Evolutionary conservation across 176 grass and related monocot species (phyloP).

Genomic region (Calamus simplicifolius): DNA sequence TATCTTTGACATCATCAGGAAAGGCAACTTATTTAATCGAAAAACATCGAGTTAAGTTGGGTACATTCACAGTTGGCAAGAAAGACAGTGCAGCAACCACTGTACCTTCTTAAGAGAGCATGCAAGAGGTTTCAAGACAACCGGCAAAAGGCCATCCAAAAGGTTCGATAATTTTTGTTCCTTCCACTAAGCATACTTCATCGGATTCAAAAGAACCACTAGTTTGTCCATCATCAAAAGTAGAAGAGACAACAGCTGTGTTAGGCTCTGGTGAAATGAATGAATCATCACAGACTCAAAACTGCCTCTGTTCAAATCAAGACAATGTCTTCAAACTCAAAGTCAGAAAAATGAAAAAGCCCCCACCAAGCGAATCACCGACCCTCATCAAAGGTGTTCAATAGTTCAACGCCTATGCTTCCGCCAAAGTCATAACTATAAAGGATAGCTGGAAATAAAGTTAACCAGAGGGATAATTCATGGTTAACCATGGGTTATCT

Average conservation of each 20-base stretch:
- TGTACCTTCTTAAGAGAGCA: constrained; percentile 26
- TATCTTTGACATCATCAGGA: constrained; percentile 23
- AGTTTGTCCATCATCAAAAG: constrained; percentile 33
- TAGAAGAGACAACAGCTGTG: constrained; percentile 17
- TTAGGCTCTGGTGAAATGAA: constrained; percentile 38
- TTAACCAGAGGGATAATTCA: too few relatives aligned
- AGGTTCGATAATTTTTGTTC: constrained; percentile 18
- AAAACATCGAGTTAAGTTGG: constrained; percentile 27
- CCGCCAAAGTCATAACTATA: too few relatives aligned
- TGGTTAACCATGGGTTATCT: too few relatives aligned
- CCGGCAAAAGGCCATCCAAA: constrained; percentile 57
- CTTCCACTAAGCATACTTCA: constrained; percentile 41
- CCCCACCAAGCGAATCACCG: constrained; percentile 29
- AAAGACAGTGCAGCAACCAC: constrained; percentile 20
- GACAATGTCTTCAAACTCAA: constrained; percentile 34
- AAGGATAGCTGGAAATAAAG: too few relatives aligned
- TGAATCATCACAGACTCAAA: constrained; percentile 32
- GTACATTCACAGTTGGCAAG: constrained; percentile 22
- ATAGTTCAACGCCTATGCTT: constrained; percentile 33
- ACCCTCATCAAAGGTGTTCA: constrained; percentile 36
- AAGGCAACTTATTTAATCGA: constrained; percentile 28
- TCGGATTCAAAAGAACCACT: constrained; percentile 34
- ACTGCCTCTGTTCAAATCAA: constrained; percentile 33
- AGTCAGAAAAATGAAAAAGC: constrained; percentile 63
- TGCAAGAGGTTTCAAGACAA: constrained; percentile 33